Evolutionary conservation across 345 rosid species (phyloP), one percentile per base, ranked within the genome.

Genomic region (Pistacia integerrima): DNA sequence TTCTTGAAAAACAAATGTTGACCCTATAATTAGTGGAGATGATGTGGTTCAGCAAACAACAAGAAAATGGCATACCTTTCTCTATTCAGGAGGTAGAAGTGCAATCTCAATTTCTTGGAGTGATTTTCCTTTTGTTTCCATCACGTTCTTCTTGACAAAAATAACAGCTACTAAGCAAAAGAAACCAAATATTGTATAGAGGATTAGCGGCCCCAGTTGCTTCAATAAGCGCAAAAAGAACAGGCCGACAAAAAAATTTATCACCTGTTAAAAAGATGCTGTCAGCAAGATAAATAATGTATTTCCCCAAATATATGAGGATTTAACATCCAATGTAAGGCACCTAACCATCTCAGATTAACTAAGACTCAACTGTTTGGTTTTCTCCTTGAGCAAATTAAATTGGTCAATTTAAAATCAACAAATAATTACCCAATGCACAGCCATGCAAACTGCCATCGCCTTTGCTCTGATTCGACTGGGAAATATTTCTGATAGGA

Each of bases 71-170:
- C 55, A 51, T 51, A 54, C 18, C 16, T 54, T 0, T 17, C 84
- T 69, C 79, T 83, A 87, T 17, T 85, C 88, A 14, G 73, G 83
- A 46, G 92, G 90, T 78, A 88, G 90, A 78, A 91, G 88, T n/a
- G 92, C 87, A 49, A 89, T 79, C 84, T 95, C 98, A 66, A 95
- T 95, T 87, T 93, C 99, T 83, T 95, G 94, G 25, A 95, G 97
- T 69, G 93, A 85, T 78, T 93, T 95, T 72, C 98, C 99, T 84
- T 90, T 93, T 20, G 98, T 95, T 86, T 95, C 98, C 74, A 91
- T 28, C 74, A 93, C 94, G 67, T 87, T 87, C 84, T 82, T 87
- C 96, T 87, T 84, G 54, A 93, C 94, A 77, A 89, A 95, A 70
- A 86, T 63, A 52, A 88, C 93, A 6, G 89, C 98, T 77, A 89